Conservation (phyloP, 2,329 filamentous ascomycete genomes). For the Teratosphaeria zuluensis region DNA sequence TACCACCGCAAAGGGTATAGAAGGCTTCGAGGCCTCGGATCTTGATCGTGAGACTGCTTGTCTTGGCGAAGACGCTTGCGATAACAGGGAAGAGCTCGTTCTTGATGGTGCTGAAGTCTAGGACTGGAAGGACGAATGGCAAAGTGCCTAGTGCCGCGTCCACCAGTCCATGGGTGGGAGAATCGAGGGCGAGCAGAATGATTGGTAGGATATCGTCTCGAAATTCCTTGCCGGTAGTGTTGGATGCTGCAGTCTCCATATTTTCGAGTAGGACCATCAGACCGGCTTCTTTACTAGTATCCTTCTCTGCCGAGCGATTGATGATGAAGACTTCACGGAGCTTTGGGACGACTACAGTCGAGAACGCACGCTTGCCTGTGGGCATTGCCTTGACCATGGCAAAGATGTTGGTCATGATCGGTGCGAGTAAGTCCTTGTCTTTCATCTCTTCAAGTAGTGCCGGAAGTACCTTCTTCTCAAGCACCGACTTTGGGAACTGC, state of each 20-base stretch:
- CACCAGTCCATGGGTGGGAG: constrained; percentile 77
- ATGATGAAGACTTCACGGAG: constrained; percentile 71
- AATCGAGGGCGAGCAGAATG: constrained; percentile 73
- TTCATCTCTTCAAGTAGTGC: constrained; percentile 88
- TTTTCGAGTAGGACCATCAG: constrained; percentile 87
- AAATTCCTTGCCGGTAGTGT: constrained; percentile 84
- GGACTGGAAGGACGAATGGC: constrained; percentile 68
- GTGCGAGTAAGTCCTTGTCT: constrained; percentile 72
- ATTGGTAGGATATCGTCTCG: constrained; percentile 92
- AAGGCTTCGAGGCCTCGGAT: constrained; percentile 86
- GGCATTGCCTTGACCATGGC: constrained; percentile 75
- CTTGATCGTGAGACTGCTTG: constrained; percentile 89
- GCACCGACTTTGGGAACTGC: constrained; percentile 84
- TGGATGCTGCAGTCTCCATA: constrained; percentile 63
- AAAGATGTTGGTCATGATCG: constrained; percentile 86
- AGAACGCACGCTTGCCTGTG: constrained; percentile 66
- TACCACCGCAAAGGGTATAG: constrained; percentile 76
- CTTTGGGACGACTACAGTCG: constrained; percentile 74
- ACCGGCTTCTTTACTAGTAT: constrained; percentile 75
- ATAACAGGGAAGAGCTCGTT: constrained; percentile 93
- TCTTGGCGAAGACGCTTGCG: constrained; percentile 81
- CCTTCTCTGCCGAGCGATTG: constrained; percentile 54
- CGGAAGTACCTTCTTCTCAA: constrained; percentile 89
- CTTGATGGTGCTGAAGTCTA: constrained; percentile 95
- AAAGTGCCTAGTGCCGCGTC: constrained; percentile 75